Base-by-base conservation (phyloP, 495 filamentous ascomycete genomes). In the Penicillium pulvis region DNA sequence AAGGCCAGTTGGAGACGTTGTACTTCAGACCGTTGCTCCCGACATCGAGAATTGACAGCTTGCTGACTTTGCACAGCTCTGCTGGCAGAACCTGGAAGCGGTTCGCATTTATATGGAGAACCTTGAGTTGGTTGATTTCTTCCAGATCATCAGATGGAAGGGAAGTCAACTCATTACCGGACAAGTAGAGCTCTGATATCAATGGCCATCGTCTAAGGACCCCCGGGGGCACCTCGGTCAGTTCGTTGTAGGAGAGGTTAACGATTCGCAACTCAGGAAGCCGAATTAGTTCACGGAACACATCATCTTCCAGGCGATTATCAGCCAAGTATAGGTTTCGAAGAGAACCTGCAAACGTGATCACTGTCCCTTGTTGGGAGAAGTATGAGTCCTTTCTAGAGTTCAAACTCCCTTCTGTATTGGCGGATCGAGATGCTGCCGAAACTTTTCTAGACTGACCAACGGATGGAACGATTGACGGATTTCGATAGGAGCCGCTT, bases 1-100 rank as follows among this genome's bases (percentile, higher is more conserved):
- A 99, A 1, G 95, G 94, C 83, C 95, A 96, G 67, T 99, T 99
- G 26, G 92, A 94, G 35, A 99, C 93, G 68, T 99, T 99, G 79
- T 99, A 99, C 71, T 97, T 99, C 46, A 99, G 81, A n/a, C 81
- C 83, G 65, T 99, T 99, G 79, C 90, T 97, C 53, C 93, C 93
- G 60, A 94, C 93, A 74, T 99, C 94, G 41, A 99, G 79, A 23
- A 96, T 87, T 9, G 93, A 81, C 26, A 97, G 82, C 73, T 93
- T 95, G 70, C 90, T 87, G 17, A 97, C 91, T 71, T 97, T 93
- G 51, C 91, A 94, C 31, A 99, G 86, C 70, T 99, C 94, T 2
- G 94, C 95, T 1, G 94, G 95, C 2, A 99, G 81, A 26, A 93
- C 93, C 63, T 96, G 95, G 68, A 99, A 99, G 69, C 96, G 92